phyloP scores from a whole-genome alignment of 495 filamentous ascomycete species.

The Aspergillus leporis region DNA sequence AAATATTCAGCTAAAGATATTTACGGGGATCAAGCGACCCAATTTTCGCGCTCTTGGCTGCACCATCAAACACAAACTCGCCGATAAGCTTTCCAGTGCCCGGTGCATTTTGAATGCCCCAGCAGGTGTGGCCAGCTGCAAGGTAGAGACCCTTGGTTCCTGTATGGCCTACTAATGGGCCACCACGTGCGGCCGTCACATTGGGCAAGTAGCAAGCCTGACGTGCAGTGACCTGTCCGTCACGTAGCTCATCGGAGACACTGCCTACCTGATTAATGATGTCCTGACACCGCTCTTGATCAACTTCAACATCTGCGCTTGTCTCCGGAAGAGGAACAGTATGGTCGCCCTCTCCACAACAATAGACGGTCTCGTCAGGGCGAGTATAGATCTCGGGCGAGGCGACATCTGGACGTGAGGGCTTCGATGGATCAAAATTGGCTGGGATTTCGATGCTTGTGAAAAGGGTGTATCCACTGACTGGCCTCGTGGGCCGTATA shows the following conservation, averaged over 20 bases:
- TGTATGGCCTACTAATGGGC: constrained; percentile 78
- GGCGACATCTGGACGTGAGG: constrained; percentile 59
- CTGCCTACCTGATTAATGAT: constrained; percentile 77
- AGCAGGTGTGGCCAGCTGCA: constrained; percentile 92
- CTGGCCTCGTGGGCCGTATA: constrained; percentile 68
- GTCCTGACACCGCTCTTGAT: constrained; percentile 79
- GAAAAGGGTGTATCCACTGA: constrained; percentile 88
- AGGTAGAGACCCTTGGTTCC: constrained; percentile 75
- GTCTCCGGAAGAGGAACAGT: constrained; percentile 72
- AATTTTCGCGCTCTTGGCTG: constrained; percentile 73
- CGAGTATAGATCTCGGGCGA: constrained; percentile 93
- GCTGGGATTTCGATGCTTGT: constrained; percentile 80
- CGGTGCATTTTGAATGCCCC: constrained; percentile 96
- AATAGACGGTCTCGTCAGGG: constrained; percentile 86
- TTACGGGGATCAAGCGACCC: constrained; percentile 67
- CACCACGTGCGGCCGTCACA: constrained; percentile 60
- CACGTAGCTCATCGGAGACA: constrained; percentile 72
- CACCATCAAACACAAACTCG: constrained; percentile 81
- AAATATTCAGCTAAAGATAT: constrained; percentile 33
- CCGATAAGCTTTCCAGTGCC: constrained; percentile 88
- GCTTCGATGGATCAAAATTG: constrained; percentile 52
- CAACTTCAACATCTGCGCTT: constrained; percentile 75
- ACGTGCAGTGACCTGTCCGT: constrained; percentile 74
- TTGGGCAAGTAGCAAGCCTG: constrained; percentile 96
- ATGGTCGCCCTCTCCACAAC: constrained; percentile 87